phyloP scores from a whole-genome alignment of 805 yeast species.

The Starmerella ratchasimensis region DNA sequence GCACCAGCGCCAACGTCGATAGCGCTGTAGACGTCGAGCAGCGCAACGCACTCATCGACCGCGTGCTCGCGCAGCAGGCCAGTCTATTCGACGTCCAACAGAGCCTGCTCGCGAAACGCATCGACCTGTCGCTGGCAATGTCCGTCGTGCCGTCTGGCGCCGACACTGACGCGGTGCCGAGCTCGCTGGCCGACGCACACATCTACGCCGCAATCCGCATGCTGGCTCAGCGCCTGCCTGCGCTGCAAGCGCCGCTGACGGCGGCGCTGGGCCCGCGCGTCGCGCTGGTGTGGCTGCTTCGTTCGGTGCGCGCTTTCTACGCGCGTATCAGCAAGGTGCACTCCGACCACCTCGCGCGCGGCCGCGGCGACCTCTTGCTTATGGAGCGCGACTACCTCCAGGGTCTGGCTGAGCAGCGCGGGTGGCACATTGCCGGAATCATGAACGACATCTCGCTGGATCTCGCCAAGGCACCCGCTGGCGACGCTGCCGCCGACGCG shows the following conservation, averaged over 20 bases:
- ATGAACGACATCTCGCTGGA: conserved; percentile 22
- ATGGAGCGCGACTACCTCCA: conserved; percentile 30
- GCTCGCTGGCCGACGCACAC: conserved; percentile 22
- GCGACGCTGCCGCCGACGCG: too few relatives aligned
- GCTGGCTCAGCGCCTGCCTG: conserved; percentile 10
- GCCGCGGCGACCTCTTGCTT: conserved; percentile 33
- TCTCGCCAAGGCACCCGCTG: neutral
- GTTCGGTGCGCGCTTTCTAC: conserved; percentile 33
- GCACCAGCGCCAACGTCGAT: conserved; percentile 1
- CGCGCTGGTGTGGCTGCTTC: conserved; percentile 28
- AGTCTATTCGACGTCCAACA: conserved; percentile 30
- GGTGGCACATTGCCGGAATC: conserved; percentile 24
- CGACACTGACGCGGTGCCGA: conserved; percentile 6
- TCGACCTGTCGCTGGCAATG: conserved; percentile 24
- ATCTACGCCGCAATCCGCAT: conserved; percentile 6
- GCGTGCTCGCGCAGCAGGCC: conserved; percentile 27
- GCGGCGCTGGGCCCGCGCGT: conserved; percentile 9
- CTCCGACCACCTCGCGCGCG: conserved; percentile 22
- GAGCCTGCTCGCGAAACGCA: conserved; percentile 28
- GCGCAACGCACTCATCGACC: conserved; percentile 20
- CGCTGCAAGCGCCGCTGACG: conserved; percentile 17
- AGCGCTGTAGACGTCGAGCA: too few relatives aligned
- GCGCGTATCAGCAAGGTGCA: conserved; percentile 21
- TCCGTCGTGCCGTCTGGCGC: conserved; percentile 20
- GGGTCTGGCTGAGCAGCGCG: conserved; percentile 20